Conservation (phyloP, 2,329 filamentous ascomycete genomes). For the Neurospora sp. region DNA sequence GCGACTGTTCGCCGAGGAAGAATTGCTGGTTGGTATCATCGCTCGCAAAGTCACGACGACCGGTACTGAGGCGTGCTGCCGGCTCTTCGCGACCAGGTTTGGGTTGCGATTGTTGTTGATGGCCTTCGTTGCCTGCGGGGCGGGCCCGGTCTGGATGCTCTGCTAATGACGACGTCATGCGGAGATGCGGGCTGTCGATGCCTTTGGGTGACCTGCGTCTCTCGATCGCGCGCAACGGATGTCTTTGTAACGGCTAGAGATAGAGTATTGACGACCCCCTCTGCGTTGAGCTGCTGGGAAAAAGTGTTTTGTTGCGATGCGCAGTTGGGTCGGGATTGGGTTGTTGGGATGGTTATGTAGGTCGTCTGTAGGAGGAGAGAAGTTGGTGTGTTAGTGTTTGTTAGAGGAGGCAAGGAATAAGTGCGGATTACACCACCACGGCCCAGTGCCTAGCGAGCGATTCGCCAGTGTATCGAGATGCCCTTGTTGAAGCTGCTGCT, state of each 20-base stretch:
- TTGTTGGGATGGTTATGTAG: not conserved
- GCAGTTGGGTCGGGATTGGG: not conserved
- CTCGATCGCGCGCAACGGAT: conserved; percentile 2
- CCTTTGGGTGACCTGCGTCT: conserved; percentile 7
- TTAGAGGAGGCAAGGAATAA: not conserved
- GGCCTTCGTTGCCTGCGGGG: conserved; percentile 19
- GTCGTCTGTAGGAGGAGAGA: not conserved
- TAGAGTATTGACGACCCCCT: not conserved
- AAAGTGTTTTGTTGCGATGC: not conserved
- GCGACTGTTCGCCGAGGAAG: conserved; percentile 35
- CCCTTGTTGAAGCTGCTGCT: not conserved
- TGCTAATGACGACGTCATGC: conserved; percentile 32
- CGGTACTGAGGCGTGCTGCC: not conserved
- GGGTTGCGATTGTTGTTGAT: conserved; percentile 9
- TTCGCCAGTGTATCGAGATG: not conserved
- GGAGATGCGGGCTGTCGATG: conserved; percentile 9
- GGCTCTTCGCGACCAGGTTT: conserved; percentile 1
- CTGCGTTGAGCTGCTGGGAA: not conserved
- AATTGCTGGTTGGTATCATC: conserved; percentile 10
- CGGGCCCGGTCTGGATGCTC: conserved; percentile 18
- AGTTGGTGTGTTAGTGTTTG: not conserved
- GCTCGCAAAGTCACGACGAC: conserved; percentile 12
- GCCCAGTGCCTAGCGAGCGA: not conserved
- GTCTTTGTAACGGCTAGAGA: not conserved
- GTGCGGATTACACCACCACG: not conserved